A percentile compares a stretch with the other conserved stretches of the same genome.
Evolutionary conservation across 768 basidiomycete genomes (phyloP).

Genomic region (Suillus tomentosus): DNA sequence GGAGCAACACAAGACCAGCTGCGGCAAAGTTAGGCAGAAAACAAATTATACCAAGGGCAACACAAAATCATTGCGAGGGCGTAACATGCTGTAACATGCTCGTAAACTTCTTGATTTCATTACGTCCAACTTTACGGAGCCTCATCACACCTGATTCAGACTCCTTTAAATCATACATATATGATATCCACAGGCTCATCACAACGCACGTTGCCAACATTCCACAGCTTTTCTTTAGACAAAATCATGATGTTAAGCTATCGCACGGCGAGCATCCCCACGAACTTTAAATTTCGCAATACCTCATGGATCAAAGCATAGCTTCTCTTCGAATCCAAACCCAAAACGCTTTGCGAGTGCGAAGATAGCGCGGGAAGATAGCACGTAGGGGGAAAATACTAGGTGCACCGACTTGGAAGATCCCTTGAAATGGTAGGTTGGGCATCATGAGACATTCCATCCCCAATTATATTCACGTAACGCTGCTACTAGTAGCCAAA

Average conservation of each 20-base stretch:
- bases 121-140: neutral
- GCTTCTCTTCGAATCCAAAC: neutral
- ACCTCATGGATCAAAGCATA: neutral
- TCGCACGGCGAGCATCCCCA: neutral
- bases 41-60: neutral
- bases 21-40: conserved; percentile 1
- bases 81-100: neutral
- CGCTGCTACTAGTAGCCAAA: neutral
- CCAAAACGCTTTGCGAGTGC: neutral
- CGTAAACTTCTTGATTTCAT: neutral
- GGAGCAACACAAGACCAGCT: conserved; percentile 4
- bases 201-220: neutral
- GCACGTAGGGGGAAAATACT: neutral
- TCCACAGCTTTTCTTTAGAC: neutral
- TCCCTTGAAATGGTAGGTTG: neutral
- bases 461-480: neutral
- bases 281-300: neutral
- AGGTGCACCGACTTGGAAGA: neutral
- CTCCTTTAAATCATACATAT: neutral
- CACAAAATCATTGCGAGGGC: neutral
- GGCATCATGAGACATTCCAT: neutral
- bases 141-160: neutral
- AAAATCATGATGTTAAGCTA: neutral
- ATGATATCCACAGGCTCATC: neutral
- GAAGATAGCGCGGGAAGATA: neutral